These are phyloP conservation scores for Porcisia hertigi DNA, from an alignment of 208 protist species.

Conservation along the genomic window DNA sequence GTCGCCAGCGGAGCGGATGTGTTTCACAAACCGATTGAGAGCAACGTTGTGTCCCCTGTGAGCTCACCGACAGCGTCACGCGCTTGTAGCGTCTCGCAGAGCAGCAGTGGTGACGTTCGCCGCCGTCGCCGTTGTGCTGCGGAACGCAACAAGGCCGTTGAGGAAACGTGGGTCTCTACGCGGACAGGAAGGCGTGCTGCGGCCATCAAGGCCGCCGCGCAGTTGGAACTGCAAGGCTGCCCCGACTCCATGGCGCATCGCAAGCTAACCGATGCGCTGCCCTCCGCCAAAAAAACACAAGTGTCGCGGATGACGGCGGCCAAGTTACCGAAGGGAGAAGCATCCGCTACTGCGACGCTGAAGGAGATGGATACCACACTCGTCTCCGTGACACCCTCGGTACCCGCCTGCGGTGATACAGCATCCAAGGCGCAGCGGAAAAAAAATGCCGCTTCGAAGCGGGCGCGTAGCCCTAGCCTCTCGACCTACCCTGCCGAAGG, in stretches of 20 bases:
- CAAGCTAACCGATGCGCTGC: neutral
- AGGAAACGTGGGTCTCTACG: slow-evolving; percentile 62
- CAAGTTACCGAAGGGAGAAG: neutral
- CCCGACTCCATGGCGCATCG: neutral
- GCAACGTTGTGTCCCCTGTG: slow-evolving; percentile 1
- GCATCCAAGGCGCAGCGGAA: neutral
- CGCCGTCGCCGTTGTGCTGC: slow-evolving; percentile 22
- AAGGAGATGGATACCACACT: neutral
- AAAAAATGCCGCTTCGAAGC: slow-evolving; percentile 6
- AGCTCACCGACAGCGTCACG: slow-evolving; percentile 22
- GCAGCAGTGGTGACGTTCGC: neutral
- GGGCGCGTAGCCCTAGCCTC: slow-evolving; percentile 8
- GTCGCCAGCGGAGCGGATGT: neutral
- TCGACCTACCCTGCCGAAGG: neutral
- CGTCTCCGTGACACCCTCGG: neutral
- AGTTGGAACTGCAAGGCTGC: slow-evolving; percentile 1
- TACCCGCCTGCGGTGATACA: neutral
- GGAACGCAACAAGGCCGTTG: slow-evolving; percentile 38
- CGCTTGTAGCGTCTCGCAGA: slow-evolving; percentile 20
- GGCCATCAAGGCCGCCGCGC: slow-evolving; percentile 20
- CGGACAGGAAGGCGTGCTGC: slow-evolving; percentile 44
- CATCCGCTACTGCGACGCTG: neutral
- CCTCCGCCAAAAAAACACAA: neutral
- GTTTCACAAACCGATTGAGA: neutral
- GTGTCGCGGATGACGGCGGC: slow-evolving; percentile 3